phyloP scores from a whole-genome alignment of 1,139 yeast species.

The Yamadazyma jaroonii region DNA sequence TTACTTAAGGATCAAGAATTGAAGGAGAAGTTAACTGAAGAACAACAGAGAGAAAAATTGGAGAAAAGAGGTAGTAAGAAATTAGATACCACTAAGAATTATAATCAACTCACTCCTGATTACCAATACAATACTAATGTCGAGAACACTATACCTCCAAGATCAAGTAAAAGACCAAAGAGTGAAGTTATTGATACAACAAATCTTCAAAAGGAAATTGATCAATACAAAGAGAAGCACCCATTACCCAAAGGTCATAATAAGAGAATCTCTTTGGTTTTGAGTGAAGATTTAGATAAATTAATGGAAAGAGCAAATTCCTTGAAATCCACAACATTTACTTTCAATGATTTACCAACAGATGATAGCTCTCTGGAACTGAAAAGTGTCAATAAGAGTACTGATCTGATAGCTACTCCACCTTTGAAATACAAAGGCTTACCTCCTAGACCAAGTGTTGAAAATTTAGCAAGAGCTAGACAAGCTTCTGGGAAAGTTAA shows the following conservation, averaged over 20 bases:
- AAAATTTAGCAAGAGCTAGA: constrained; percentile 30
- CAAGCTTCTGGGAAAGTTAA: constrained; percentile 19
- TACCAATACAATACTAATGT: constrained; percentile 33
- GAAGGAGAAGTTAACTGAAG: constrained; percentile 1
- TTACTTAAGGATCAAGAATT: not conserved
- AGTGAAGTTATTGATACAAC: constrained; percentile 22
- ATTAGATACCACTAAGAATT: constrained; percentile 4
- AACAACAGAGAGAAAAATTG: constrained; percentile 4
- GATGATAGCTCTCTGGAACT: constrained; percentile 11
- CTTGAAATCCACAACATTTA: constrained; percentile 16
- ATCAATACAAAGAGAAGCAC: constrained; percentile 7
- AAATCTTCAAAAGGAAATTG: constrained; percentile 15
- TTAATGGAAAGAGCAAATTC: constrained; percentile 40
- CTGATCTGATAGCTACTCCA: not conserved
- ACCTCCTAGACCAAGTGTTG: constrained; percentile 40
- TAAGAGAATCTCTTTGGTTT: constrained; percentile 19
- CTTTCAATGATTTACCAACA: constrained; percentile 12
- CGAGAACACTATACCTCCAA: constrained; percentile 41
- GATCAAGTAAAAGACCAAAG: constrained; percentile 41
- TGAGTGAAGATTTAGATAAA: constrained; percentile 40
- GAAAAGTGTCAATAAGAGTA: constrained; percentile 3
- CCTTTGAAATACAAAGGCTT: constrained; percentile 11
- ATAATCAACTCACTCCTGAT: constrained; percentile 22
- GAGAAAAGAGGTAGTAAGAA: constrained; percentile 1
- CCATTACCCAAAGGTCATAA: constrained; percentile 8